Base-by-base conservation (phyloP, 441 rosid genomes). In the Daphne laureola region DNA sequence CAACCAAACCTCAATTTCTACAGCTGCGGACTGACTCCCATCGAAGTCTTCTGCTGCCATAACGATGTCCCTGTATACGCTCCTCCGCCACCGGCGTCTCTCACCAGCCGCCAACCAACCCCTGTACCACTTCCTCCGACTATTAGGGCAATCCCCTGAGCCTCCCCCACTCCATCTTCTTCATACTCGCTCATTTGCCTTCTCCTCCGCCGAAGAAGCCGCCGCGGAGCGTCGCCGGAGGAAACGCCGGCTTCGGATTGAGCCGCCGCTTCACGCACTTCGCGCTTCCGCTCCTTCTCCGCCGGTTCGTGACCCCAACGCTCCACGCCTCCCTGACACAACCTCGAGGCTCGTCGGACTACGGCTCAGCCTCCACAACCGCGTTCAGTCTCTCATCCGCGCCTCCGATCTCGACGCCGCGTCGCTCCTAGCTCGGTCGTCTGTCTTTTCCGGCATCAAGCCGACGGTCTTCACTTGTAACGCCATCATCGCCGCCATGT, bases 401-500 rank as follows among this genome's bases (percentile, higher is more conserved):
- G 94, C 98, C 4, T 79, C 71, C 0, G 96, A 92, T 66, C 94
- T 89, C 9, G 98, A 92, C 16, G 93, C 95, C 8, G 95, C 98
- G 2, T 83, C 97, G 0, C 64, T 55, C 12, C 67, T 84, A 11
- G 97, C 92, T 14, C 92, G 98, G 5, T 72, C 74, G 46, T 67
- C 96, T 4, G 86, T 89, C 31, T 83, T 71, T 68, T 79, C 92
- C 48, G 67, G 55, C 17, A 78, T 78, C 14, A 81, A 92, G 12
- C 92, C 96, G 59, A 89, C 96, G 5, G 97, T 89, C 12, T 92
- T 92, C 82, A 89, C 96, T 8, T 92, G 96, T 67, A 92, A 92
- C 54, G 98, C 97, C 14, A 80, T 92, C 54, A 79, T 89, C 27
- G 97, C 96, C 0, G 95, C 96, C 17, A 86, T 86, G 97, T 80